Base-by-base conservation (phyloP, 2,329 filamentous ascomycete species). In the Fusarium foetens region DNA sequence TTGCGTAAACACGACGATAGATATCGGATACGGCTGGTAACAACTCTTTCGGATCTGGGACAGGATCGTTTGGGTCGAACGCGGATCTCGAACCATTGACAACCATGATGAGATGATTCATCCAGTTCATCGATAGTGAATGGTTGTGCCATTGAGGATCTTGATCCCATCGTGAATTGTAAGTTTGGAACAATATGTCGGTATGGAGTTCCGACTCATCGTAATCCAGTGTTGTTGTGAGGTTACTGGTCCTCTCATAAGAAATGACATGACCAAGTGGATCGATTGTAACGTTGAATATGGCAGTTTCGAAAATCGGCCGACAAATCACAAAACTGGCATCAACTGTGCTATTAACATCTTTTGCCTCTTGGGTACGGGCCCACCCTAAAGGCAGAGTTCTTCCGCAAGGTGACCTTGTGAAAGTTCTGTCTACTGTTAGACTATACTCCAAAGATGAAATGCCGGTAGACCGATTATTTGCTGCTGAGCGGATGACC, bases 91-190 rank as follows among this genome's bases (percentile, higher is more conserved):
- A 75, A 5, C 83, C 82, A 0, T 52, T 72, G 0, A 58, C 29
- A 1, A 79, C 43, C 2, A 75, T 74, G 0, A 87, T 68, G n/a
- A 89, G 80, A 36, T 88, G 84, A 52, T 84, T 86, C 35, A 85
- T 75, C 79, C 83, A 87, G 43, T 86, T 84, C 1, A 71, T 73
- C 0, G 85, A 77, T 3, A 81, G 75, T 0, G 79, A 83, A 46
- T 87, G 82, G 60, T 86, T 88, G 69, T 89, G 88, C 83, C 84
- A 88, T 88, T 5, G n/a, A 17, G 2, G 19, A 1, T 5, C 6
- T 1, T 21, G 5, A 4, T 63, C 25, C n/a, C 77, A 45, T 6
- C 60, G 36, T 1, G n/a, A 0, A 27, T 76, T 78, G 3, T 51
- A 21, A 8, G 63, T 7, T 1, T 33, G 29, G 8, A 74, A 42